These are phyloP conservation scores for Nicotiana obtusifolia DNA, from an alignment of 257 asterid species.

Conservation along the genomic window DNA sequence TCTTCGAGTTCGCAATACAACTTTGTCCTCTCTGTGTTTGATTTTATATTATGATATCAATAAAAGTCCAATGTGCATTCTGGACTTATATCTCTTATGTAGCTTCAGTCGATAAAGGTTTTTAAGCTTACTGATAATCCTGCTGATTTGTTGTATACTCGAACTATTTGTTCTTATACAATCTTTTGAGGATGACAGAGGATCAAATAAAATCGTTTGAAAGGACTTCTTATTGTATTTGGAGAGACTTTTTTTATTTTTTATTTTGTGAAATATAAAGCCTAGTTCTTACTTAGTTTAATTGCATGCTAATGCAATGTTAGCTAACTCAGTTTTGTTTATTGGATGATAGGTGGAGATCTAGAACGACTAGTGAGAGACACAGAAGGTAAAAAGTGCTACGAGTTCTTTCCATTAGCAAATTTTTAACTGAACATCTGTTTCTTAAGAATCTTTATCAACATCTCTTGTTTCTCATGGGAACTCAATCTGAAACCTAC, in stretches of 20 bases:
- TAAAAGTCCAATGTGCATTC: neutral
- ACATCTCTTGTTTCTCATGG: neutral
- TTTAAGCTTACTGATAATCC: neutral
- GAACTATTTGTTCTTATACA: neutral
- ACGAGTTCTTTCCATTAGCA: neutral
- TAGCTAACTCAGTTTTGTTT: neutral
- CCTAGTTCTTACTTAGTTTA: neutral
- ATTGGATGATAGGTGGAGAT: constrained; percentile 63
- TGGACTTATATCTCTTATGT: neutral
- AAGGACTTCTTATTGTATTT: neutral
- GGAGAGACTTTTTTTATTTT: neutral
- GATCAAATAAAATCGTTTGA: neutral
- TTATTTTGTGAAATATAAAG: neutral
- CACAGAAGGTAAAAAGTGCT: constrained; percentile 60
- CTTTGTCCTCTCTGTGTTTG: neutral
- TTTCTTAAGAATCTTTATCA: neutral
- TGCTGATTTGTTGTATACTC: neutral
- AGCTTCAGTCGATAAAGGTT: no score
- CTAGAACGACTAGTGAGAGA: constrained; percentile 68
- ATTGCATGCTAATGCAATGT: neutral
- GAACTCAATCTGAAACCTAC: neutral
- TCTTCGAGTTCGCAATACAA: neutral
- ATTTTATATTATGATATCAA: neutral
- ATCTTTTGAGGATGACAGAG: neutral
- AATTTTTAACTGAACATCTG: neutral